Evolutionary conservation across 176 grass and related monocot species (phyloP).

Genomic region (Hsuehochloa calcarea): DNA sequence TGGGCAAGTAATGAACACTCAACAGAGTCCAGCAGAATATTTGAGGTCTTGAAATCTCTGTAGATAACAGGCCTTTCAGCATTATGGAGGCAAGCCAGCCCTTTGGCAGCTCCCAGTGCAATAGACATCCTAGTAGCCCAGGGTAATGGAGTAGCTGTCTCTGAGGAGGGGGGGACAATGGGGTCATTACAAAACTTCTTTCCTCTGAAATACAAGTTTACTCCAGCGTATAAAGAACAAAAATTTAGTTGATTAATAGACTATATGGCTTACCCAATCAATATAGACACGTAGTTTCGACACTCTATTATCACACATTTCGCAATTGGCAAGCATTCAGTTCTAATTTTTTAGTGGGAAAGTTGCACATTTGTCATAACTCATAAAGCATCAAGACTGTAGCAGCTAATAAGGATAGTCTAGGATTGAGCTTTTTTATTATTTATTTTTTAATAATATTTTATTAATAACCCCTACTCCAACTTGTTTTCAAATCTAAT

Average conservation of each 20-base stretch:
- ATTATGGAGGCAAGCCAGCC: slow-evolving; percentile 88
- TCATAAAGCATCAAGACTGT: background rate
- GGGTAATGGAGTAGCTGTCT: slow-evolving; percentile 62
- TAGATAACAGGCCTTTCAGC: slow-evolving; percentile 91
- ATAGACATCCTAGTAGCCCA: slow-evolving; percentile 95
- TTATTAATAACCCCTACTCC: no score
- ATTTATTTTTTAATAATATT: no score
- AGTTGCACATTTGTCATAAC: background rate
- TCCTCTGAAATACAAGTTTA: background rate
- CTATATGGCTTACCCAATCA: background rate
- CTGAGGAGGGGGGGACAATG: background rate
- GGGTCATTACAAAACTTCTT: background rate
- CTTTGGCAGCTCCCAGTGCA: slow-evolving; percentile 93
- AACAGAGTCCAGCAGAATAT: slow-evolving; percentile 97
- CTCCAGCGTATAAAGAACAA: background rate
- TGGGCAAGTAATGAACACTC: slow-evolving; percentile 34
- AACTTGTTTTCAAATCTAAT: no score
- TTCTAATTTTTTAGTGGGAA: background rate
- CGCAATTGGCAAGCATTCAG: background rate
- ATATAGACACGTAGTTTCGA: background rate
- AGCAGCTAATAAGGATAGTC: background rate
- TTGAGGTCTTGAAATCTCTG: slow-evolving; percentile 98
- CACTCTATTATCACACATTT: background rate
- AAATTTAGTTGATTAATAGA: background rate
- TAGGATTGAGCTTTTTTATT: background rate